phyloP scores from a whole-genome alignment of 2,329 filamentous ascomycete species.

The Colletotrichum orbiculare region DNA sequence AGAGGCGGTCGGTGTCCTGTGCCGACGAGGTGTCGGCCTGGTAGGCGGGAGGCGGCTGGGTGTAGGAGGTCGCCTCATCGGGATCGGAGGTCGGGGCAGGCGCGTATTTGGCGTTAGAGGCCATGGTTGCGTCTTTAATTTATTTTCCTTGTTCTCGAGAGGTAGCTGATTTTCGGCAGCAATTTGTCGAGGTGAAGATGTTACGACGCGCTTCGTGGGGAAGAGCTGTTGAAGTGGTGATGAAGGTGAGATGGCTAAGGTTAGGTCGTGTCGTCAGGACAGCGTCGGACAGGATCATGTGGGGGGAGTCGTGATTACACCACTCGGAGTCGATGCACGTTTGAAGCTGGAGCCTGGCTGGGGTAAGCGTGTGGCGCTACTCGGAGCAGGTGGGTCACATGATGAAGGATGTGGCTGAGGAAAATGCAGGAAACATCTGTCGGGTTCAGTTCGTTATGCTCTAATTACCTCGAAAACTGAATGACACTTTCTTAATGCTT shows the following conservation, averaged over 20 bases:
- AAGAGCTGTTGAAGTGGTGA: conserved; percentile 4
- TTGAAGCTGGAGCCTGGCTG: conserved; percentile 13
- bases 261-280: conserved; percentile 31
- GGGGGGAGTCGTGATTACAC: conserved; percentile 30
- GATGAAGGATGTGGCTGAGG: background rate
- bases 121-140: conserved; percentile 60
- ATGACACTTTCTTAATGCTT: no score
- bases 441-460: background rate
- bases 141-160: no score
- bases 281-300: conserved; percentile 28
- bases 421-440: conserved; percentile 7
- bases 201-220: background rate
- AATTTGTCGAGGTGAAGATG: background rate
- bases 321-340: conserved; percentile 4
- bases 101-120: conserved; percentile 83
- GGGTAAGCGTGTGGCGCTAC: conserved; percentile 26
- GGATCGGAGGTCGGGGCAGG: conserved; percentile 88
- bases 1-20: conserved; percentile 65
- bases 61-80: conserved; percentile 75
- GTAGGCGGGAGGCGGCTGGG: conserved; percentile 87
- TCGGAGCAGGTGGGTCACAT: conserved; percentile 13
- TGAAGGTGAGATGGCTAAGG: background rate
- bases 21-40: conserved; percentile 58
- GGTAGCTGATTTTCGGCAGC: background rate
- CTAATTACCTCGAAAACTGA: background rate